Evolutionary conservation across 768 basidiomycete species (phyloP), one percentile per base, ranked within the genome.

Genomic region (Porphyrellus cyaneotinctus): DNA sequence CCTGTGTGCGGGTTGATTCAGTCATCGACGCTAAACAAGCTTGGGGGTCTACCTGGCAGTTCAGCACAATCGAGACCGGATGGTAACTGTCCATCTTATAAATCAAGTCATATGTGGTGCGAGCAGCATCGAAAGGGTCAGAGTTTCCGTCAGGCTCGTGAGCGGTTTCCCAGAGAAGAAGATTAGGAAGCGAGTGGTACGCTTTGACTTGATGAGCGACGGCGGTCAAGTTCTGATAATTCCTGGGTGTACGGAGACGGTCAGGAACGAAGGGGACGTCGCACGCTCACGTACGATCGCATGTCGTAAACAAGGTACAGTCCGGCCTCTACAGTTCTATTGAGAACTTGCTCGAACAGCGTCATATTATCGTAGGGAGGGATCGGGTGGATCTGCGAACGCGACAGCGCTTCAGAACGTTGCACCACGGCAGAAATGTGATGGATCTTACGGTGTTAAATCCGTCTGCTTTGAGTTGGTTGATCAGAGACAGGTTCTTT

Each of bases 291-390:
- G 41, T 26, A 80, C 79, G 66, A 68, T 60, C 88, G 78, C 87
- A 92, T 86, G 61, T 91, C 88, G 58, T 87, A 91, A 76, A 91
- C 83, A 30, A 91, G 67, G 60, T 85, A 91, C 4, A 82, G 56
- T 31, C 64, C 64, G 6, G 61, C 51, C 22, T 58, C 57, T 10
- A 32, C 4, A 5, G 66, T 49, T 35, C 3, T 56, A 14, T 60
- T 33, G n/a, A 70, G 44, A 5, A 63, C 49, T 39, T 68, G 49
- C 36, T 60, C 20, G 26, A 66, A 57, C 10, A 26, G 68, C 0
- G 83, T 81, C 4, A 78, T 60, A 56, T 85, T 81, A 52, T 75
- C 75, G 54, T 85, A 89, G 0, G 80, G 72, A 2, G 90, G 87
- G 14, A 90, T 75, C 1, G 87, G 82, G 61, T 91, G 90, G n/a